Evolutionary conservation across 2,329 filamentous ascomycete species (phyloP), one percentile per base, ranked within the genome.

Genomic region (Pestalotiopsis sp.): DNA sequence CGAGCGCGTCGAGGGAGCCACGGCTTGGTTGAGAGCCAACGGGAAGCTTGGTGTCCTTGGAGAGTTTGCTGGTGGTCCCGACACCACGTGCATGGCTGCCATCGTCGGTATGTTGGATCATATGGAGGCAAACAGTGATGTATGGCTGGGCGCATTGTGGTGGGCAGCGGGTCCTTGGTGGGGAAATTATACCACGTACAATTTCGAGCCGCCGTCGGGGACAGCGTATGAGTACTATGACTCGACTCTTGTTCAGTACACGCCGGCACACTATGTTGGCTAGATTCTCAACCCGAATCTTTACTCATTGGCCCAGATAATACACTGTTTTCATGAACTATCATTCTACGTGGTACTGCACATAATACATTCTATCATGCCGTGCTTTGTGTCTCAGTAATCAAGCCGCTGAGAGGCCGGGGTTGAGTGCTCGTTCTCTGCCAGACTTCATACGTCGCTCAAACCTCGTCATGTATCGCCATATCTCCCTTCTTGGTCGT

Each of bases 81-180:
- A 88, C 77, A 61, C 77, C 2, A 77, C 80, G 68, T 90, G 88
- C 75, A 81, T 84, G 74, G 71, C 78, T 7, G 88, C 87, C 27
- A 74, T 90, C 65, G 81, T 81, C 70, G 84, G 83, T 36, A 81
- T 88, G 77, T 80, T 90, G 64, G 78, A 83, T 65, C 81, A 87
- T 75, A 81, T 90, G 77, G 76, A 82, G 62, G 83, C 84, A 66
- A 89, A 89, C 23, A 27, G 20, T n/a, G 58, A 61, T 68, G 86
- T 89, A 63, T 90, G 88, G 87, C 80, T 81, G 36, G 87, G 87
- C 17, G 86, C 83, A 70, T 74, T 87, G 38, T 89, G 86, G 85
- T 90, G 87, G 87, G 80, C 82, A 23, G 86, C 83, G 52, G 88
- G 88, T 0, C 87, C 87, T 25, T 89, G 87, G 87, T 90, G 88